These are phyloP conservation scores for Martensiomyces pterosporus DNA, from an alignment of 192 early-diverging fungal species.

Conservation along the genomic window DNA sequence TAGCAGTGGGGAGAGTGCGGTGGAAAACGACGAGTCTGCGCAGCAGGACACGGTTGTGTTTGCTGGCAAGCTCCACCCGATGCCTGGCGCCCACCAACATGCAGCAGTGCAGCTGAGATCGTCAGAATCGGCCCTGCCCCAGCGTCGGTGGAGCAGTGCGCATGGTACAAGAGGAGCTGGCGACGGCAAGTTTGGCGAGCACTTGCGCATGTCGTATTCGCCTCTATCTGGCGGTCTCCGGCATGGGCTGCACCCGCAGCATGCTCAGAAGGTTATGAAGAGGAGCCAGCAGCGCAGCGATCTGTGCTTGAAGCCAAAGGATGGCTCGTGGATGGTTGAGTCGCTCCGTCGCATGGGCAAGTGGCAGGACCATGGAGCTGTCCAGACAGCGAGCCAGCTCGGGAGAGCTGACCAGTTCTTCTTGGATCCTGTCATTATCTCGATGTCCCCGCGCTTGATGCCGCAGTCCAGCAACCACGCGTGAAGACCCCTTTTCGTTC, in stretches of 20 bases:
- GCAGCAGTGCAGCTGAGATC: too few species aligned
- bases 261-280: slow-evolving; percentile 39
- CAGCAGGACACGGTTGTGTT: slow-evolving; percentile 44
- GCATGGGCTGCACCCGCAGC: slow-evolving; percentile 12
- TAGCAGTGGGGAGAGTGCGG: not conserved
- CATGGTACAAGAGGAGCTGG: slow-evolving; percentile 1
- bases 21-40: slow-evolving; percentile 10
- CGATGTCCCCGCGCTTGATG: slow-evolving; percentile 35
- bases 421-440: slow-evolving; percentile 18
- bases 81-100: too few species aligned
- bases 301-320: slow-evolving; percentile 12
- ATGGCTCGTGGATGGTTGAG: slow-evolving; percentile 43
- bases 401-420: slow-evolving; percentile 25
- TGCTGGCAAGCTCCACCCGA: slow-evolving; percentile 23
- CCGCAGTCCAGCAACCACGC: slow-evolving; percentile 23
- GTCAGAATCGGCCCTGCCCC: not conserved
- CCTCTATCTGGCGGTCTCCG: slow-evolving; percentile 18
- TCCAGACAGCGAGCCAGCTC: slow-evolving; percentile 2
- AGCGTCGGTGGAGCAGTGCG: not conserved
- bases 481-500: too few species aligned
- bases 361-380: slow-evolving; percentile 24
- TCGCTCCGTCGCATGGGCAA: slow-evolving; percentile 48
- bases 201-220: slow-evolving; percentile 16
- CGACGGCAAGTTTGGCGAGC: not conserved
- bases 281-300: slow-evolving; percentile 28